These are phyloP conservation scores for Raffaelea ambrosiae DNA, from an alignment of 2,329 filamentous ascomycete genomes.

Conservation along the genomic window DNA sequence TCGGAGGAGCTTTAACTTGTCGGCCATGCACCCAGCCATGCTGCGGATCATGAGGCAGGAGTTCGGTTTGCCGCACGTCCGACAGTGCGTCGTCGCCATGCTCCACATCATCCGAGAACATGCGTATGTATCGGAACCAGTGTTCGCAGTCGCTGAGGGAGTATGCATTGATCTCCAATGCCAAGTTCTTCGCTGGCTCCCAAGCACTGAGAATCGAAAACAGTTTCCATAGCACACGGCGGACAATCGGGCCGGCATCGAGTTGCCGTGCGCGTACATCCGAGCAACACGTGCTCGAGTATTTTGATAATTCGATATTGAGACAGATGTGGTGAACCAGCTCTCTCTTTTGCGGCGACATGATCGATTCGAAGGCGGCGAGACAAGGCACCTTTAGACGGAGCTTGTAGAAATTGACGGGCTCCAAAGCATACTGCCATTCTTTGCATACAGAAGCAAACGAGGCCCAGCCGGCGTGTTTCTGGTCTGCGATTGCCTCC, in stretches of 20 bases:
- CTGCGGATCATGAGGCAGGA: constrained; percentile 15
- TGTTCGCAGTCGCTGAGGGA: constrained; percentile 26
- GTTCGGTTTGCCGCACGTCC: neutral
- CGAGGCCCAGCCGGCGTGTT: constrained; percentile 22
- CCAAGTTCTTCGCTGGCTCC: constrained; percentile 16
- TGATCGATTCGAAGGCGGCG: constrained; percentile 14
- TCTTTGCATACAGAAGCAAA: constrained; percentile 25
- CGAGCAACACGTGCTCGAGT: constrained; percentile 15
- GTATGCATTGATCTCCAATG: constrained; percentile 23
- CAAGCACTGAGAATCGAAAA: constrained; percentile 22
- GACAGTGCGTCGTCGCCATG: constrained; percentile 6
- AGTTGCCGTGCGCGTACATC: neutral
- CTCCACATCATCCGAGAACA: constrained; percentile 15
- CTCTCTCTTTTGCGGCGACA: constrained; percentile 10
- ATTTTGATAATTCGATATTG: constrained; percentile 20
- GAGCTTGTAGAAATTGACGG: constrained; percentile 19
- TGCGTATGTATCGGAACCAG: constrained; percentile 22
- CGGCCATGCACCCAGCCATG: constrained; percentile 24
- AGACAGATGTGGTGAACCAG: constrained; percentile 22
- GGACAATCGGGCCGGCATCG: constrained; percentile 10
- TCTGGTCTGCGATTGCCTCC: constrained; percentile 17
- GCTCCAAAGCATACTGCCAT: constrained; percentile 24
- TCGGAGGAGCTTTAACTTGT: constrained; percentile 15
- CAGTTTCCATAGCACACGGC: constrained; percentile 17
- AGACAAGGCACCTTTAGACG: constrained; percentile 18